Base-by-base conservation (phyloP, 768 basidiomycete genomes). In the Termitomyces sp. region DNA sequence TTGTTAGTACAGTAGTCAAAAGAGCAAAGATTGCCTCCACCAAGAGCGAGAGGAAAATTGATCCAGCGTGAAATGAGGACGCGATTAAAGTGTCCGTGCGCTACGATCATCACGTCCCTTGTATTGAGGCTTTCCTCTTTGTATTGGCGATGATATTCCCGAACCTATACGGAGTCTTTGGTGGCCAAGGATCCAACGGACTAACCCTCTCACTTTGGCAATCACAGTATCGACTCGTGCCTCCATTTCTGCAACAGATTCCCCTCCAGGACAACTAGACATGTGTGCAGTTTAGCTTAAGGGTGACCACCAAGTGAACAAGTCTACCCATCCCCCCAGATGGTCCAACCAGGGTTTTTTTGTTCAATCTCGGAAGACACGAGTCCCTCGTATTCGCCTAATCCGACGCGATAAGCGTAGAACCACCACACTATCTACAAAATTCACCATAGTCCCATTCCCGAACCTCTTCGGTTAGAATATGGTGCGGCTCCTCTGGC, bases 341-440 rank as follows among this genome's bases (percentile, higher is more conserved):
- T 93, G n/a, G 67, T 63, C 93, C 93, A 98, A 3, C 73, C 63
- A 11, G 76, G 71, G 40, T 77, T 79, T 54, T 72, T 77, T 47
- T 76, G 76, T 58, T 83, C 73, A 62, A 96, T 96, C 62, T 96
- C 90, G n/a, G 81, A 72, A n/a, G 85, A 74, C 26, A 79, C 67
- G 41, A 94, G 79, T 5, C 93, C 94, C 66, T 96, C 94, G 64
- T 90, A 97, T 8, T 90, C 82, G 10, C 95, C 90, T 75, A 54
- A 64, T 52, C 42, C 40, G 55, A 43, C 37, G 46, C 40, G 21
- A 32, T 34, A 45, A 30, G 30, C 22, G 35, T n/a, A 6, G 30
- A 37, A 15, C 8, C 26, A 3, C 12, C n/a, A 42, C 34, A 46
- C 19, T 34, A 24, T 17, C 30, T 14, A 40, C 14, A 24, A 41